These are phyloP conservation scores for Phellopilus nigrolimitatus DNA, from an alignment of 1,284 basidiomycete species.

Conservation along the genomic window DNA sequence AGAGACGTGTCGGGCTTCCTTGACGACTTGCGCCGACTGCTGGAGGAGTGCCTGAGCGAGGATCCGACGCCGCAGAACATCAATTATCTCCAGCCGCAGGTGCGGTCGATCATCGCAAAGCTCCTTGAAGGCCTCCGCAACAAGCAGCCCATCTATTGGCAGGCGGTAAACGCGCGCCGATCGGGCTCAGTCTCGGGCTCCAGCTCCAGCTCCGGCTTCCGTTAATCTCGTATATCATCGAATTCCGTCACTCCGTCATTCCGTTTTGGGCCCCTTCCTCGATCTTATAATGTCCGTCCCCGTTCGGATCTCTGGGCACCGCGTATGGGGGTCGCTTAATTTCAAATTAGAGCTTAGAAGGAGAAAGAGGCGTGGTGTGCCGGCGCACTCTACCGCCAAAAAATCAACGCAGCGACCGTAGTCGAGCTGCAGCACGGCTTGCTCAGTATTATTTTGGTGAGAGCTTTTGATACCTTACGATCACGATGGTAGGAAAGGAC, in stretches of 20 bases:
- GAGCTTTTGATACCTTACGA: too few relatives aligned
- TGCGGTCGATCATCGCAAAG: slow-evolving; percentile 75
- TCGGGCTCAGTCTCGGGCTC: slow-evolving; percentile 7
- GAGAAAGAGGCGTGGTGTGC: not conserved
- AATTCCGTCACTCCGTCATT: not conserved
- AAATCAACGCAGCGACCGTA: too few relatives aligned
- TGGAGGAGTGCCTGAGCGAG: slow-evolving; percentile 86
- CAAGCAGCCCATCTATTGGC: slow-evolving; percentile 69
- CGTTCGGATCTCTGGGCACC: not conserved
- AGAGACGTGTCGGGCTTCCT: slow-evolving; percentile 86
- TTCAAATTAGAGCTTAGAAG: not conserved
- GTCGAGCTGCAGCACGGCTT: too few relatives aligned
- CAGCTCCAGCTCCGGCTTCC: not conserved
- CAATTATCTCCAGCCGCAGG: slow-evolving; percentile 72
- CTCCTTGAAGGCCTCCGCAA: slow-evolving; percentile 80
- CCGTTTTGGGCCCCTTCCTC: too few relatives aligned
- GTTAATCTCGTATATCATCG: not conserved
- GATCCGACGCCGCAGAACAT: slow-evolving; percentile 71
- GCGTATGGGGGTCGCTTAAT: not conserved
- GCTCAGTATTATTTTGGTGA: too few relatives aligned
- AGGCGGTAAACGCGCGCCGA: slow-evolving; percentile 3
- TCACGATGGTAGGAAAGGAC: not conserved
- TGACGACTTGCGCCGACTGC: slow-evolving; percentile 70
- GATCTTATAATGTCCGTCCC: not conserved
- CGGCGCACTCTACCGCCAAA: not conserved